A percentile compares a stretch with the other conserved stretches of the same genome.
These are phyloP conservation scores for Diaporthe humulicola DNA, from an alignment of 2,329 filamentous ascomycete genomes.

Conservation along the genomic window DNA sequence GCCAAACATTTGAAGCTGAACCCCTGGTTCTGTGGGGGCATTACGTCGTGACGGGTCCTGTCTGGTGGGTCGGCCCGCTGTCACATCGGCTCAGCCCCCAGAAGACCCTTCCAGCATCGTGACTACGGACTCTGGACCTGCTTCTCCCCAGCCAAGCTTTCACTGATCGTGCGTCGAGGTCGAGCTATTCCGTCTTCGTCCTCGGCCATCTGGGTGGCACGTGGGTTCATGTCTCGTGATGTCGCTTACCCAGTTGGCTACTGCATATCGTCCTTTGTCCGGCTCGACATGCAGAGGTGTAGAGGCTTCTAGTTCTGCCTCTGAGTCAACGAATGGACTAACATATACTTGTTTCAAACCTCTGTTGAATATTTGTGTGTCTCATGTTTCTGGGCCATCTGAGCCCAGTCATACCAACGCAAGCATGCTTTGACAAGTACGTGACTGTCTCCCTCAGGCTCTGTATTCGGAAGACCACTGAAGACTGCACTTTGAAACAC, in stretches of 20 bases:
- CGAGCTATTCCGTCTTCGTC: background rate
- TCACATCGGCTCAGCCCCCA: constrained; percentile 21
- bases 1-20: constrained; percentile 26
- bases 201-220: background rate
- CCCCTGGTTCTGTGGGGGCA: constrained; percentile 27
- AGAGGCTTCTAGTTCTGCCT: background rate
- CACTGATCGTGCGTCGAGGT: background rate
- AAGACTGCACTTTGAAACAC: too few relatives aligned
- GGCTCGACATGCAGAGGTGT: background rate
- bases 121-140: background rate
- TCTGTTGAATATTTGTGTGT: too few relatives aligned
- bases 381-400: too few relatives aligned
- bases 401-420: too few relatives aligned
- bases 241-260: background rate
- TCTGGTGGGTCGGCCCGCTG: constrained; percentile 28
- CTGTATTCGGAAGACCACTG: too few relatives aligned
- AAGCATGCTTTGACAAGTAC: too few relatives aligned
- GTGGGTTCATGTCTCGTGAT: background rate
- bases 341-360: background rate
- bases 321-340: background rate
- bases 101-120: constrained; percentile 18
- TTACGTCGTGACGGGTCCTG: constrained; percentile 26
- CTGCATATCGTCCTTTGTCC: background rate
- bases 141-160: background rate
- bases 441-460: too few relatives aligned